Evolutionary conservation across 2,329 filamentous ascomycete species (phyloP).

Genomic region (Calonectria hongkongensis): DNA sequence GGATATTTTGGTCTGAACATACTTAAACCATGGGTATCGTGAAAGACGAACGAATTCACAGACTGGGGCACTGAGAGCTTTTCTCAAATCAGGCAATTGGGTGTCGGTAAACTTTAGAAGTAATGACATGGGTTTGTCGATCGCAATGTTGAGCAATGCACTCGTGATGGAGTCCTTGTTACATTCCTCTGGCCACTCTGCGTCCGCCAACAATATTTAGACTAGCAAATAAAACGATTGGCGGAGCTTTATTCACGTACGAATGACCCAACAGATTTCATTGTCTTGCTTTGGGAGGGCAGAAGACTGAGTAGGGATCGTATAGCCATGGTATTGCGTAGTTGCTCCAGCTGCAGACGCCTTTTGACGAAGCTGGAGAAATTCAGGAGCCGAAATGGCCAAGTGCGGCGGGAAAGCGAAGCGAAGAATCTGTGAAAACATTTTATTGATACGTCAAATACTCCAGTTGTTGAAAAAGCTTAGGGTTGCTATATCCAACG

Average conservation of each 20-base stretch:
- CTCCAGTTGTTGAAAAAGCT: neutral
- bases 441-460: neutral
- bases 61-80: slow-evolving; percentile 43
- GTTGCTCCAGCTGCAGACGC: slow-evolving; percentile 40
- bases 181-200: slow-evolving; percentile 38
- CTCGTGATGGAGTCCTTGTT: neutral
- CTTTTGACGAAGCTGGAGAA: slow-evolving; percentile 39
- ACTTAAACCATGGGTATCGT: neutral
- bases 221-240: too few relatives aligned
- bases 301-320: slow-evolving; percentile 7
- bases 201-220: neutral
- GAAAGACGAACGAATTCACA: slow-evolving; percentile 46
- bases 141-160: neutral
- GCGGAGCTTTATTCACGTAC: slow-evolving; percentile 25
- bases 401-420: slow-evolving; percentile 39
- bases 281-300: slow-evolving; percentile 41
- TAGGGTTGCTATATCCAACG: neutral
- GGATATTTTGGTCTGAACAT: neutral
- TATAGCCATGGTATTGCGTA: slow-evolving; percentile 47
- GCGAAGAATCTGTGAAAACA: slow-evolving; percentile 47
- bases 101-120: slow-evolving; percentile 23
- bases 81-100: slow-evolving; percentile 27
- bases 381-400: slow-evolving; percentile 41
- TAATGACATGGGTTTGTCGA: slow-evolving; percentile 21
- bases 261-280: slow-evolving; percentile 48